Evolutionary conservation across 805 yeast genomes (phyloP), one percentile per base, ranked within the genome.

Genomic region (Millerozyma acaciae): DNA sequence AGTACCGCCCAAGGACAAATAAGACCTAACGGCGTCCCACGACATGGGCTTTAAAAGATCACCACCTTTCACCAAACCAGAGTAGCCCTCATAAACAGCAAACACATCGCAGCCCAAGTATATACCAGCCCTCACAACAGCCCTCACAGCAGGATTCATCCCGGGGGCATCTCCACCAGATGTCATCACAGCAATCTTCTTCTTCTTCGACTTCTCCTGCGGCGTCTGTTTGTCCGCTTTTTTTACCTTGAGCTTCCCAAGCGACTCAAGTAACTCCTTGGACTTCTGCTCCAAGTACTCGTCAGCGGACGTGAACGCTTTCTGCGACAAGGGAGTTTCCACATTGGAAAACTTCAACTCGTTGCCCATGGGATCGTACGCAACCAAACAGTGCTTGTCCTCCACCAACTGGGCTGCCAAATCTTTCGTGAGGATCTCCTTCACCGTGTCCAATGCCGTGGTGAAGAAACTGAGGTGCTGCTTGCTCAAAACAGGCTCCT

Each of bases 151-250:
- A 3, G 87, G 80, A 51, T 80, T 79, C 89, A 81, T 81, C 43
- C 89, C 89, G 6, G 84, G 89, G 18, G 87, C 80, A 51, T 81
- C 89, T 47, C 89, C 89, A 38, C 89, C 89, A 1, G 86, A 79
- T 1, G 88, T 81, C 86, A 81, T 80, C 10, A 81, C 84, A 1
- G 80, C 89, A 38, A 81, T 78, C 43, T 56, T 79, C 67, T 58
- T 71, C 61, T 50, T 55, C 44, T 41, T 48, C 39, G 23, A 35
- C 6, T 24, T 18, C 43, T 35, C 34, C 4, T 26, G n/a, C 6
- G 27, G 24, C n/a, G 37, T 25, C 13, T 23, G 26, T 7, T 7
- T 12, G n/a, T 28, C 32, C 4, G 30, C 36, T 37, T 42, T 32
- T 29, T 40, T 35, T 16, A 28, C 20, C 14, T 37, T 23, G 14